These are phyloP conservation scores for Agaricales sp. DNA, from an alignment of 1,284 basidiomycete species.

Conservation along the genomic window DNA sequence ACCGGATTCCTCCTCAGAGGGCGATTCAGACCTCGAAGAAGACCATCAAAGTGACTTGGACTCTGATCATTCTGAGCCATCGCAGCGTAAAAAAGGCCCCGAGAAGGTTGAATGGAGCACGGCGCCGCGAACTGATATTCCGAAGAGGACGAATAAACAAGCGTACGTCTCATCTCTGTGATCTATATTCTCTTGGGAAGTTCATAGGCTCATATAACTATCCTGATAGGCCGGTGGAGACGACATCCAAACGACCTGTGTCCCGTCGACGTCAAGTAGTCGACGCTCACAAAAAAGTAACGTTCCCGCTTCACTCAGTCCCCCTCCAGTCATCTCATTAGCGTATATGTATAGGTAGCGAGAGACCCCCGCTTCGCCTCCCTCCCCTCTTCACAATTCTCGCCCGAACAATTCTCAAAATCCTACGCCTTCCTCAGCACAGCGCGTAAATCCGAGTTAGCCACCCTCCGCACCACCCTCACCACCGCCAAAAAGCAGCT, in stretches of 20 bases:
- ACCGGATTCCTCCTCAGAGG: conserved; percentile 19
- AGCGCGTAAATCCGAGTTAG: conserved; percentile 60
- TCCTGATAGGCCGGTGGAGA: conserved; percentile 60
- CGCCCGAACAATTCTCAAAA: conserved; percentile 65
- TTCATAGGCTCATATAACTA: conserved; percentile 4
- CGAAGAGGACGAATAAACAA: conserved; percentile 76
- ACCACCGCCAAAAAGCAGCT: conserved; percentile 64
- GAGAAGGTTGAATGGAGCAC: conserved; percentile 25
- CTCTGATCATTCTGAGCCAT: conserved; percentile 11
- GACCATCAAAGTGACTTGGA: conserved; percentile 17
- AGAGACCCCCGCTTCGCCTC: conserved; percentile 81
- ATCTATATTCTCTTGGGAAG: conserved; percentile 2
- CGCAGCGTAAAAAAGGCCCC: conserved; percentile 17
- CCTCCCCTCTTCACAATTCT: conserved; percentile 42
- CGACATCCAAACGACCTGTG: conserved; percentile 83
- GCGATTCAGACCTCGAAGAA: conserved; percentile 17
- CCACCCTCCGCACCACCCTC: conserved; percentile 54
- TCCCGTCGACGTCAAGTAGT: neutral
- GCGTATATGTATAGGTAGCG: conserved; percentile 37
- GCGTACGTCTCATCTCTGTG: conserved; percentile 53
- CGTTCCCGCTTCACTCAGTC: conserved; percentile 16
- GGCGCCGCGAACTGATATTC: conserved; percentile 31
- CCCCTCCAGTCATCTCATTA: neutral
- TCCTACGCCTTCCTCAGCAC: conserved; percentile 77
- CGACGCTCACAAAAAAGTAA: conserved; percentile 32